These are phyloP conservation scores for Eimeria praecox DNA, from an alignment of 169 alveolate species.

Conservation along the genomic window DNA sequence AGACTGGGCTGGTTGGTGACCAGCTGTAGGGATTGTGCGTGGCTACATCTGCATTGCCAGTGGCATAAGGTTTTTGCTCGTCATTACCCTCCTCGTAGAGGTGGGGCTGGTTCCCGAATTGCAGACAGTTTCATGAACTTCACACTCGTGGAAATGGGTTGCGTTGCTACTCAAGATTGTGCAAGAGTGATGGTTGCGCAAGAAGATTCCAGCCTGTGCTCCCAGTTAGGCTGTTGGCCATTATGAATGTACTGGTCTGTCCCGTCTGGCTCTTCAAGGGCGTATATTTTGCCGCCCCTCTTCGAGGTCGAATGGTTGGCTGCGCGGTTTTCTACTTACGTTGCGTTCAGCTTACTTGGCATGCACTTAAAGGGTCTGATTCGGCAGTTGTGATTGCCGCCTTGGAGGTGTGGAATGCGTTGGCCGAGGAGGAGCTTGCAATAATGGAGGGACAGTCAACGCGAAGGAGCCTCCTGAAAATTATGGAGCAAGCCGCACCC, in stretches of 20 bases:
- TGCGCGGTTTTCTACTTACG: not conserved
- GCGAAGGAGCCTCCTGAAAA: conserved; percentile 31
- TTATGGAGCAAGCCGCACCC: conserved; percentile 81
- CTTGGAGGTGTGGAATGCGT: conserved; percentile 81
- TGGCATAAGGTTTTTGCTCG: not conserved
- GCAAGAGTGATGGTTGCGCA: not conserved
- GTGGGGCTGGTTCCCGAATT: not conserved
- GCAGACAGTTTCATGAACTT: not conserved
- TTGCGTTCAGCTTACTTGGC: conserved; percentile 72
- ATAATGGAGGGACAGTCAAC: conserved; percentile 62
- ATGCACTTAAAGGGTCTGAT: conserved; percentile 73
- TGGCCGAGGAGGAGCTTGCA: conserved; percentile 81
- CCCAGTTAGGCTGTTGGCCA: not conserved
- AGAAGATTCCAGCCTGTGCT: not conserved
- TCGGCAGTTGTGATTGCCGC: conserved; percentile 82
- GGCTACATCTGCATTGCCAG: not conserved
- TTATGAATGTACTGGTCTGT: not conserved
- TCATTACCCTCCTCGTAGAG: not conserved
- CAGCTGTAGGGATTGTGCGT: not conserved
- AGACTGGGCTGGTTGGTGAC: not conserved
- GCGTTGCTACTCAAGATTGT: not conserved
- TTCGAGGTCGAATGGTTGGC: not conserved
- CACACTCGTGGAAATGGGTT: not conserved
- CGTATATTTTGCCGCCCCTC: not conserved
- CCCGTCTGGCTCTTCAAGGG: not conserved